Base-by-base conservation (phyloP, 345 rosid genomes). In the Populus ilicifolia region DNA sequence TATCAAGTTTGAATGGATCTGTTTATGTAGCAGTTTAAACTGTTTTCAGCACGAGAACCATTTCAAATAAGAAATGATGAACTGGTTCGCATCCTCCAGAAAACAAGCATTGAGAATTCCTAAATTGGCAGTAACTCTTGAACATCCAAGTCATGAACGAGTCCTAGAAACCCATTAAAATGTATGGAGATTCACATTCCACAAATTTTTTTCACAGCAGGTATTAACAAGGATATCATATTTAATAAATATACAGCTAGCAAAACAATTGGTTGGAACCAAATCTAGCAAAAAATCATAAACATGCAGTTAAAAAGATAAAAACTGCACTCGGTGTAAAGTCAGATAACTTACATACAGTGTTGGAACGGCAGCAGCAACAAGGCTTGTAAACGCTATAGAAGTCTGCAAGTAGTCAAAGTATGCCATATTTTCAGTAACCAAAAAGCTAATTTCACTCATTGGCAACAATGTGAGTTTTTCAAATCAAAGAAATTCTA, bases 351-450 rank as follows among this genome's bases (percentile, higher is more conserved):
- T 92, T 89, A 95, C 99, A 78, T 70, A 10, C 75, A 95, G 91
- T 27, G 98, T 88, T 20, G 99, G 98, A 62, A 93, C 75, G 30
- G 96, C 90, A n/a, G 93, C 88, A 78, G 91, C 54, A 21, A 92
- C 94, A 65, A 96, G 82, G 84, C 96, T 86, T 61, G 92, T 84
- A 84, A 95, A 90, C 35, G 99, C 97, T 73, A 93, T 83, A 52
- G 89, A 89, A 75, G 98, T 88, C 98, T 95, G 97, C 87, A 86
- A 16, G 73, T 35, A 77, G 59, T 9, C 27, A 77, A 79, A 69
- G 21, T 29, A 74, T 23, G 16, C 48, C 6, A 67, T 62, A 74
- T 77, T 39, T 16, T 79, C 69, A 85, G 71, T 73, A 54, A 73
- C 52, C n/a, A 36, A 61, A 43, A 7, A 62, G 75, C 8, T 69